Base-by-base conservation (phyloP, 371 early-diverging fungal species). In the Entomophthora muscae region DNA sequence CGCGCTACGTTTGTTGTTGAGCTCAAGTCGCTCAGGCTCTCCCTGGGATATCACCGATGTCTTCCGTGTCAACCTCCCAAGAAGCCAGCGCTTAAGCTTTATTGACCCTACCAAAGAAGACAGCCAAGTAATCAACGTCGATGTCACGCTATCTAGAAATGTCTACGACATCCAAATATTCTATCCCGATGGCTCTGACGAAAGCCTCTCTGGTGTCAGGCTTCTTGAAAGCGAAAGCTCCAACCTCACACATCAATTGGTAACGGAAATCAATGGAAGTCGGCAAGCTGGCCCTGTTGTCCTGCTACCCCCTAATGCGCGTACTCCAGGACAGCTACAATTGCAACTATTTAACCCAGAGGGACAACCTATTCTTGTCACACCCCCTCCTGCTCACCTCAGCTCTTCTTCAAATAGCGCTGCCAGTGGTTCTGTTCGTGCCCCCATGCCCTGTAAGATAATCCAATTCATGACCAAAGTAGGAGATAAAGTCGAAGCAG, bases 391-490 rank as follows among this genome's bases (percentile, higher is more conserved):
- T 52, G 86, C 88, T 21, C 68, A 72, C 54, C 84, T 79, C 66
- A 63, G 81, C 51, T 66, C 71, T n/a, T 72, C 68, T 53, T 71
- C 68, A 24, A 70, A 72, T 28, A 67, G 70, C n/a, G 80, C 72
- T 30, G 76, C 72, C n/a, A 78, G 79, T 0, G 88, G 86, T 22
- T 81, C 83, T 23, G 81, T 96, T 29, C 81, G 80, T 61, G 86
- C 95, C 21, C 97, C 97, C 5, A 95, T 96, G 97, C 93, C 95
- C 10, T 91, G 95, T 78, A 93, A 91, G 76, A 91, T 96, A 63
- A 85, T 90, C 3, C 87, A 89, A 71, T 84, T 95, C 0, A 68
- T 85, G 67, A 83, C 90, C 21, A 76, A 83, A 60, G 76, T 83
- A 17, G 97, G 95, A 23, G 85, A 91, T 57, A 72, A 71, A 32